Conservation (phyloP, 495 filamentous ascomycete species). For the Tetracladium marchalianum region DNA sequence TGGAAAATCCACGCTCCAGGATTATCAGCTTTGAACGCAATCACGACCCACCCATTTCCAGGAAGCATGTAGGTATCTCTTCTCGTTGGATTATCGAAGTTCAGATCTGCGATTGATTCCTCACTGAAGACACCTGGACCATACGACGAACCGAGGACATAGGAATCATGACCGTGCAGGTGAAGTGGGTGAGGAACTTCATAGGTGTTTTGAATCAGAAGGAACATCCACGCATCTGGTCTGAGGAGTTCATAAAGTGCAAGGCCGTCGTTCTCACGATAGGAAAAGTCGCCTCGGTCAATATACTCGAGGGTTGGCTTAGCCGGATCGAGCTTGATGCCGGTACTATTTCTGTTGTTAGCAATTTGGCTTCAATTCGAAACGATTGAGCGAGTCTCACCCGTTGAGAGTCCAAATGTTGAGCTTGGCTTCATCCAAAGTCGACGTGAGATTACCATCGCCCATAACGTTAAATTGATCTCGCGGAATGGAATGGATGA, state of each 20-base stretch:
- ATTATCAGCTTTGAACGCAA: constrained; percentile 48
- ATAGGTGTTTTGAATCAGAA: constrained; percentile 6
- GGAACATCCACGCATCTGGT: constrained; percentile 1
- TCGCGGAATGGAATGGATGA: not conserved
- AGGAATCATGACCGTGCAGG: constrained; percentile 51
- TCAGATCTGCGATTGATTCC: not conserved
- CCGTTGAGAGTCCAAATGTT: constrained; percentile 21
- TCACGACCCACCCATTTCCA: constrained; percentile 30
- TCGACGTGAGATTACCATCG: constrained; percentile 36
- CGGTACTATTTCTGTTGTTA: constrained; percentile 24
- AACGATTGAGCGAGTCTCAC: not conserved
- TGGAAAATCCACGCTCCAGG: constrained; percentile 47
- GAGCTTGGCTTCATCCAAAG: constrained; percentile 24
- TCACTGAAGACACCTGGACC: constrained; percentile 13
- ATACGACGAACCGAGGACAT: constrained; percentile 34
- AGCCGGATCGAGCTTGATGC: constrained; percentile 32
- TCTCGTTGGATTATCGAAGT: constrained; percentile 37
- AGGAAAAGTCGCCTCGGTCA: constrained; percentile 23
- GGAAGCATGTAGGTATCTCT: constrained; percentile 48
- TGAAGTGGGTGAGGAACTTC: constrained; percentile 34
- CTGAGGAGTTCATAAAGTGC: constrained; percentile 26
- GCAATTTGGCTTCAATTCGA: not conserved
- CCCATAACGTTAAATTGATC: constrained; percentile 2
- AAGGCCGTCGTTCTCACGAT: constrained; percentile 14
- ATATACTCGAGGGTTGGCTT: constrained; percentile 29